Conservation (phyloP, 2,329 filamentous ascomycete genomes). For the Cercospora sp. region DNA sequence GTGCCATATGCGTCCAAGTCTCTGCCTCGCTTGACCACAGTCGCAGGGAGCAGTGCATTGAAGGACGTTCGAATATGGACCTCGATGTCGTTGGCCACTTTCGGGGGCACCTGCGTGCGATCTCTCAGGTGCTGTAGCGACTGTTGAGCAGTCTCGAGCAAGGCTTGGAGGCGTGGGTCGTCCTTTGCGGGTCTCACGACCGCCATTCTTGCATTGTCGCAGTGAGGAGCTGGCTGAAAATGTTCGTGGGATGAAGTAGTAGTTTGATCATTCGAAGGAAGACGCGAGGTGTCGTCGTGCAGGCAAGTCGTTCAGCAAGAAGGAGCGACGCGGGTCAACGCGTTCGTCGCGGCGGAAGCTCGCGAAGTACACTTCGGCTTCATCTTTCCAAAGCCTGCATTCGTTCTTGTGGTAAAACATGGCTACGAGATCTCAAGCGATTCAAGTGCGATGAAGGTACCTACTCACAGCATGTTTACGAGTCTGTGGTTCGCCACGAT, state of each 20-base stretch:
- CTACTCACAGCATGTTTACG: background rate
- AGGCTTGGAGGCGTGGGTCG: conserved; percentile 27
- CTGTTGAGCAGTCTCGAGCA: conserved; percentile 20
- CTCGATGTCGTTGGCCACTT: conserved; percentile 26
- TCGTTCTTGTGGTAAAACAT: background rate
- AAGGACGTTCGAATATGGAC: conserved; percentile 23
- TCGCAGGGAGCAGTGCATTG: conserved; percentile 15
- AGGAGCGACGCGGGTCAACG: background rate
- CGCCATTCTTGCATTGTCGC: conserved; percentile 23
- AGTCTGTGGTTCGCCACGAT: background rate
- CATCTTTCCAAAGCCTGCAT: background rate
- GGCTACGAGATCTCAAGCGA: background rate
- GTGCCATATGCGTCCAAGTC: conserved; percentile 59
- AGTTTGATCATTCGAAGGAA: background rate
- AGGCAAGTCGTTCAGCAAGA: background rate
- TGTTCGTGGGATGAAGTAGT: background rate
- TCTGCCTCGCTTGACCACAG: conserved; percentile 39
- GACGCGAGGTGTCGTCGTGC: background rate
- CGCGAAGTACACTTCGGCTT: background rate
- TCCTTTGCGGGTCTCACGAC: conserved; percentile 24
- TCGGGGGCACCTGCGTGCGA: conserved; percentile 19
- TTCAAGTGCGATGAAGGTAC: background rate
- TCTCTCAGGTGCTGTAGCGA: conserved; percentile 21
- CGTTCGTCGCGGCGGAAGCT: background rate
- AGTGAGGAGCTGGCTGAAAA: background rate